A percentile compares a stretch with the other conserved stretches of the same genome.
phyloP scores from a whole-genome alignment of 305 asterid species.

The Fraxinus paxiana region DNA sequence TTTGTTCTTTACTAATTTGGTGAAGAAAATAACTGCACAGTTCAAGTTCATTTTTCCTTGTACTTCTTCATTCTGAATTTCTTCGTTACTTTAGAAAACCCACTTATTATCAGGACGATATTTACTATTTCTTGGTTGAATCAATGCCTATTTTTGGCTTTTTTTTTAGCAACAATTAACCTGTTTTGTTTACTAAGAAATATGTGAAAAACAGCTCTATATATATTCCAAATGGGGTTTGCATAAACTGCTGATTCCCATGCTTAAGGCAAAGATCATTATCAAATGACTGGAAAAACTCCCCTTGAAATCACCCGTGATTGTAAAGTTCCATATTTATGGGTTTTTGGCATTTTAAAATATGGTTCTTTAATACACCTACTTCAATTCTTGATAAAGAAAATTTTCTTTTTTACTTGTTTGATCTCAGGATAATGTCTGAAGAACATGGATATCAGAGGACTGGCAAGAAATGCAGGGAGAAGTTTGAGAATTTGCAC shows the following conservation, averaged over 20 bases:
- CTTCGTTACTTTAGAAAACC: background rate
- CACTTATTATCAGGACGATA: background rate
- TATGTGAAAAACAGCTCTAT: background rate
- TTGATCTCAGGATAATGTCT: slow-evolving; percentile 62
- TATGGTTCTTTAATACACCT: slow-evolving; percentile 22
- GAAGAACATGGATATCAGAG: slow-evolving; percentile 88
- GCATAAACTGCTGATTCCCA: background rate
- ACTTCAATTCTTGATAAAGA: background rate
- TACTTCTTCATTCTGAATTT: background rate
- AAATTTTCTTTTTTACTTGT: background rate
- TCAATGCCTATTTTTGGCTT: background rate
- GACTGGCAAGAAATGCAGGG: slow-evolving; percentile 92
- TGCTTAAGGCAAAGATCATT: background rate
- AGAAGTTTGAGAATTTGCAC: slow-evolving; percentile 89
- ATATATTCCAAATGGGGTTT: background rate
- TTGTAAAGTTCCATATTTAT: background rate
- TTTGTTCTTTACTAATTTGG: slow-evolving; percentile 5
- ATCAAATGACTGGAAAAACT: slow-evolving; percentile 17
- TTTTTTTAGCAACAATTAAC: background rate
- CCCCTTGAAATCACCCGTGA: background rate
- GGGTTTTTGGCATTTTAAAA: background rate
- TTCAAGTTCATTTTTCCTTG: slow-evolving; percentile 17
- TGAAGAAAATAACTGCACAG: slow-evolving; percentile 17
- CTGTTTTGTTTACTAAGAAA: background rate
- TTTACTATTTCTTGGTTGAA: background rate